phyloP scores from a whole-genome alignment of 805 yeast species.

The Wickerhamiella brachini region DNA sequence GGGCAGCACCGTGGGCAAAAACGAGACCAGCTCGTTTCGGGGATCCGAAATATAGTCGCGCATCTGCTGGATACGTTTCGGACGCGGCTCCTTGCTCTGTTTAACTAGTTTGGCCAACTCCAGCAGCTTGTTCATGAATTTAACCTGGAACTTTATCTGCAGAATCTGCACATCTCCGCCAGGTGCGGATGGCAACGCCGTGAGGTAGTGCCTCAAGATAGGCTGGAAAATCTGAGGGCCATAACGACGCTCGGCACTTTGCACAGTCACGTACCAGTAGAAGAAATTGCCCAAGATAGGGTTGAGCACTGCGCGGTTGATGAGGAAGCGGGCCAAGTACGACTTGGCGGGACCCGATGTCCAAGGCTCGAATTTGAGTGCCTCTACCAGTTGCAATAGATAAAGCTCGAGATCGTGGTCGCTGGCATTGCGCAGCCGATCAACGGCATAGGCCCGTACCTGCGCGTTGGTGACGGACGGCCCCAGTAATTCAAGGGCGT shows the following conservation, averaged over 20 bases:
- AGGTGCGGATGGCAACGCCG: constrained; percentile 22
- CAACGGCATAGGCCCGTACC: constrained; percentile 79
- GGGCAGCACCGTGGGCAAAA: constrained; percentile 57
- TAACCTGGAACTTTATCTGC: constrained; percentile 40
- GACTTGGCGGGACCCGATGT: constrained; percentile 15
- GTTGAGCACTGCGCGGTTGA: constrained; percentile 54
- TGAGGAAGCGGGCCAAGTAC: constrained; percentile 43
- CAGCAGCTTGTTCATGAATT: constrained; percentile 52
- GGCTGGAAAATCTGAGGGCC: constrained; percentile 32
- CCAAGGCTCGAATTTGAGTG: constrained; percentile 61
- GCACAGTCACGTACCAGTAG: constrained; percentile 87
- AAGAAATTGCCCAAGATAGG: constrained; percentile 63
- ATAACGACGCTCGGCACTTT: constrained; percentile 49
- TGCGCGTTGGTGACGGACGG: constrained; percentile 58
- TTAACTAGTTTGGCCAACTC: constrained; percentile 53
- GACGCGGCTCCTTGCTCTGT: constrained; percentile 57
- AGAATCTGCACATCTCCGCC: constrained; percentile 20
- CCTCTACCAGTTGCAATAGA: constrained; percentile 80
- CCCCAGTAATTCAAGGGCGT: constrained; percentile 74
- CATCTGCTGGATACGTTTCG: constrained; percentile 57
- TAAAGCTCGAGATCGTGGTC: constrained; percentile 73
- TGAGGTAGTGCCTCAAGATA: constrained; percentile 34
- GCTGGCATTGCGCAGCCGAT: constrained; percentile 59
- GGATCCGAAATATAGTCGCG: constrained; percentile 42
- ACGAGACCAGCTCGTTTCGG: constrained; percentile 26